Base-by-base conservation (phyloP, 768 basidiomycete genomes). In the Kockovaella imperatae region DNA sequence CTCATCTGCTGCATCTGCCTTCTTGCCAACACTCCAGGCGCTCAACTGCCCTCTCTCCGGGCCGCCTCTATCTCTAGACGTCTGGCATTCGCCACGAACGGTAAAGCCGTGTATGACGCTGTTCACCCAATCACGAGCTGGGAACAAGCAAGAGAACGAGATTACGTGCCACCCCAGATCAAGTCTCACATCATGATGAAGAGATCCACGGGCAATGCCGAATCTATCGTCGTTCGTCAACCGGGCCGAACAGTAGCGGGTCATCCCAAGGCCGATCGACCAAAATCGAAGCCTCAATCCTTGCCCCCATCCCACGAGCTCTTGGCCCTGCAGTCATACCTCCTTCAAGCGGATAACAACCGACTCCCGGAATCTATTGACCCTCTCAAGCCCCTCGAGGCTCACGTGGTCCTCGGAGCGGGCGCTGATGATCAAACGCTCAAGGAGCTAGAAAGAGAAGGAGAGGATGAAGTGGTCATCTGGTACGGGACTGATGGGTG, bases 261-360 rank as follows among this genome's bases (percentile, higher is more conserved):
- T 32, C 31, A 32, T 32, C 40, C 40, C 13, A 42, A 10, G 8
- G 20, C 40, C 24, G 28, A 42, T 6, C 40, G 40, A 25, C 40
- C 40, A 6, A 25, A 11, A 14, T n/a, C 31, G 10, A n/a, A 31
- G 30, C 20, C 56, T 36, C 58, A 50, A 45, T 55, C 59, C 11
- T 49, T 68, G 5, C 61, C 67, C 3, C 20, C 52, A 2, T 41
- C 57, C 1, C 65, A 65, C 51, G 69, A 71, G 47, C 54, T 71
- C n/a, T 58, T 71, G 20, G 69, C 69, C 5, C 52, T 71, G 14
- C 69, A 71, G 49, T 64, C 69, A 0, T 71, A 64, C 47, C 61
- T 71, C 17, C 54, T 71, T 15, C 52, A 57, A 34, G 50, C 54
- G 2, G 45, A 52, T 8, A 53, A 55, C 42, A 59, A 68, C 49